These are phyloP conservation scores for Apophysomyces ossiformis DNA, from an alignment of 371 early-diverging fungal species.

Conservation along the genomic window DNA sequence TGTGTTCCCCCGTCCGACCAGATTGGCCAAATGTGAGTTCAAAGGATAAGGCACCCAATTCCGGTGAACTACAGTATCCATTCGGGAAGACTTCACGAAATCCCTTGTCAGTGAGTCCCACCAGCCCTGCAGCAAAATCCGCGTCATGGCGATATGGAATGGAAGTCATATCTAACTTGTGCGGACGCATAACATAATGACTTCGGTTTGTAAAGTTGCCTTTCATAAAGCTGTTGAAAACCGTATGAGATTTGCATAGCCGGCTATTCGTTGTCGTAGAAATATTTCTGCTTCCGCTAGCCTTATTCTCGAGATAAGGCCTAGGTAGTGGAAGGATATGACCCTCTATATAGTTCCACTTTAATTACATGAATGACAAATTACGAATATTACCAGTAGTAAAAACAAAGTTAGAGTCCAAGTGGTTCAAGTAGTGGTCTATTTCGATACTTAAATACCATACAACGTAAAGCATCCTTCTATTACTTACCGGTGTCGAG, in stretches of 20 bases:
- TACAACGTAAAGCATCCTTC: slow-evolving; percentile 14
- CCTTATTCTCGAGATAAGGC: slow-evolving; percentile 17
- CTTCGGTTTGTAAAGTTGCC: neutral
- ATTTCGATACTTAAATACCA: slow-evolving; percentile 25
- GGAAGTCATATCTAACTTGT: slow-evolving; percentile 31
- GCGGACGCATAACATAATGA: slow-evolving; percentile 23
- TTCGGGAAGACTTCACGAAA: slow-evolving; percentile 7
- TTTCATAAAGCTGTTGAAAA: slow-evolving; percentile 11
- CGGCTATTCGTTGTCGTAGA: neutral
- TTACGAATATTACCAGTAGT: slow-evolving; percentile 66
- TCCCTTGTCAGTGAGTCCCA: slow-evolving; percentile 19
- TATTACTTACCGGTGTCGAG: slow-evolving; percentile 67
- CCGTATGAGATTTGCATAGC: neutral
- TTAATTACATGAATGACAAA: neutral
- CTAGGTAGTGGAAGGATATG: slow-evolving; percentile 63
- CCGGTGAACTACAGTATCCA: slow-evolving; percentile 38
- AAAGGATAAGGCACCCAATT: slow-evolving; percentile 14
- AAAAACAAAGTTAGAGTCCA: slow-evolving; percentile 83
- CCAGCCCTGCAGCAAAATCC: slow-evolving; percentile 41
- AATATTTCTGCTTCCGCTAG: neutral
- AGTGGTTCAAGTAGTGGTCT: slow-evolving; percentile 60
- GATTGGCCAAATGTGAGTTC: slow-evolving; percentile 36
- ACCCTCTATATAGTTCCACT: slow-evolving; percentile 62
- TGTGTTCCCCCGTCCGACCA: slow-evolving; percentile 7
- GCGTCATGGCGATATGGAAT: slow-evolving; percentile 32